These are phyloP conservation scores for Saccharomycopsis oosterbeekiorum DNA, from an alignment of 805 yeast species.

Conservation along the genomic window DNA sequence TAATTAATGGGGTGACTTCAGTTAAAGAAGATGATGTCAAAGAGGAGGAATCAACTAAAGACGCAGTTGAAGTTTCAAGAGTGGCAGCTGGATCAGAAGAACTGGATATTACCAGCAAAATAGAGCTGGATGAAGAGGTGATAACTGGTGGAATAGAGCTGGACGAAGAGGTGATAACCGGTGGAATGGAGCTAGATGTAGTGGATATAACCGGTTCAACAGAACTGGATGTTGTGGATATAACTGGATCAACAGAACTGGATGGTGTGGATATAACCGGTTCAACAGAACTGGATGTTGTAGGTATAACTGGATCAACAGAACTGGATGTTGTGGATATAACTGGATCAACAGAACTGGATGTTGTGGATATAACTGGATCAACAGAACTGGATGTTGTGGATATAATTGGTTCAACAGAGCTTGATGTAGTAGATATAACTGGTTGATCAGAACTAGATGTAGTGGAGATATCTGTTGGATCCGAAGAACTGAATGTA, in stretches of 20 bases:
- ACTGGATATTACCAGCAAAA: neutral
- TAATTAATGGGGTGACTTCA: neutral
- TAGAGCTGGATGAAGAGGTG: neutral
- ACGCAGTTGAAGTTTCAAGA: neutral
- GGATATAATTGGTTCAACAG: neutral
- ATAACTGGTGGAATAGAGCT: neutral
- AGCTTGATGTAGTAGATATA: neutral
- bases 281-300: neutral
- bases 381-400: neutral
- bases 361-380: neutral
- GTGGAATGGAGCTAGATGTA: conserved; percentile 9
- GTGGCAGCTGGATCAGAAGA: neutral
- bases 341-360: conserved; percentile 9
- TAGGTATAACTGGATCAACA: neutral
- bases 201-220: neutral
- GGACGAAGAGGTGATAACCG: neutral
- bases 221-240: neutral
- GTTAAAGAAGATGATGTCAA: neutral
- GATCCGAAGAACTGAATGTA: neutral
- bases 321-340: neutral
- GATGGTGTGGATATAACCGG: neutral
- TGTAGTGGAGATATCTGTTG: neutral
- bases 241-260: neutral
- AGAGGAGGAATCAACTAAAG: neutral
- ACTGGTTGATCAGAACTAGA: neutral